A percentile compares a stretch with the other conserved stretches of the same genome.
Conservation (phyloP, 495 filamentous ascomycete genomes). For the Darksidea phi region DNA sequence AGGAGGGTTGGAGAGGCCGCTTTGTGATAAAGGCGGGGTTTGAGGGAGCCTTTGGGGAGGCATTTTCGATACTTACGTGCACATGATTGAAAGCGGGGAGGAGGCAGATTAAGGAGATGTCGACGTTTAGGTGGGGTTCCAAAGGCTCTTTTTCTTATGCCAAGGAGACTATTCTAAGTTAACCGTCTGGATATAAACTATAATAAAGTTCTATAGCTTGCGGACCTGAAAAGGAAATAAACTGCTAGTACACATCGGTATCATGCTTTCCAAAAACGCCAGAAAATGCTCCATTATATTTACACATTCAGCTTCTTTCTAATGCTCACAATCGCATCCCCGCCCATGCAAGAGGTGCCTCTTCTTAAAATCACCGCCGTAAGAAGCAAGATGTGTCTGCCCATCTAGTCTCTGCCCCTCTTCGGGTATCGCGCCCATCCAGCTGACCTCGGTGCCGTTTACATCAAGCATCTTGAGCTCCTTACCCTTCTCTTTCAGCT, state of each 20-base stretch:
- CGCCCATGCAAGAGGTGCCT: slow-evolving; percentile 31
- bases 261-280: background rate
- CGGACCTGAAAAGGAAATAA: no score
- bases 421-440: slow-evolving; percentile 42
- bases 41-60: no score
- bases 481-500: slow-evolving; percentile 61
- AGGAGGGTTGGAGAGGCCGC: background rate
- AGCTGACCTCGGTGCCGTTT: slow-evolving; percentile 29
- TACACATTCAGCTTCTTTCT: background rate
- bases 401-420: slow-evolving; percentile 43
- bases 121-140: no score
- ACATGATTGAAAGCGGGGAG: no score
- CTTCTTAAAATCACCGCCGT: slow-evolving; percentile 44
- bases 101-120: no score
- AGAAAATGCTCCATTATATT: background rate
- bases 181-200: no score
- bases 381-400: slow-evolving; percentile 43
- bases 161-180: no score
- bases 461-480: slow-evolving; percentile 24
- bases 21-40: slow-evolving; percentile 4
- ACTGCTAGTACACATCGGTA: no score
- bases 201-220: no score
- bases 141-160: no score
- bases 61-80: no score
- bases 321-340: slow-evolving; percentile 34